phyloP scores from a whole-genome alignment of 2,329 filamentous ascomycete species.

The Fusarium floridanum region DNA sequence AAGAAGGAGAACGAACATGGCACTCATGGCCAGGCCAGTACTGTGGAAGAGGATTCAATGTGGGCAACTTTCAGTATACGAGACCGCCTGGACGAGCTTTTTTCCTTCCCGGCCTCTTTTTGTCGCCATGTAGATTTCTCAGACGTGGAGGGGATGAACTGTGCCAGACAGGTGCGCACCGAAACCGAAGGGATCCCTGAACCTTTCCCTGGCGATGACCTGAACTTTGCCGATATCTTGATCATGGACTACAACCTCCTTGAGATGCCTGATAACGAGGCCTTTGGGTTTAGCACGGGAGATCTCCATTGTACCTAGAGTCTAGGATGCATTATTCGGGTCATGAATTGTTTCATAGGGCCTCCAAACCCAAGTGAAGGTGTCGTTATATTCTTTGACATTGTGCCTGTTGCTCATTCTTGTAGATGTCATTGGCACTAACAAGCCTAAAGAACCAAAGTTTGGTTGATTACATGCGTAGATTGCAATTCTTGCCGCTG shows the following conservation, averaged over 20 bases:
- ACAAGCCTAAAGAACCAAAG: not conserved
- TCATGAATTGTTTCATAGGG: not conserved
- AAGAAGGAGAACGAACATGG: not conserved
- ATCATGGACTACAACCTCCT: not conserved
- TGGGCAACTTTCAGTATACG: not conserved
- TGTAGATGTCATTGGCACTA: not conserved
- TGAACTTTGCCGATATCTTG: not conserved
- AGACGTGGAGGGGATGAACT: not conserved
- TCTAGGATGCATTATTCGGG: not conserved
- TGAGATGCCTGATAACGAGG: not conserved
- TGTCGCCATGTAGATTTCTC: constrained; percentile 2
- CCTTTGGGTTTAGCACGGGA: not conserved
- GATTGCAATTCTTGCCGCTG: not conserved
- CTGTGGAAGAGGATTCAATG: not conserved
- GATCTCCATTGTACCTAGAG: not conserved
- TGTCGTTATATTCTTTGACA: not conserved
- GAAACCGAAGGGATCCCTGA: not conserved
- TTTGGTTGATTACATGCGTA: not conserved
- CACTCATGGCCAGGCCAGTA: not conserved
- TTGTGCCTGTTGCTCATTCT: not conserved
- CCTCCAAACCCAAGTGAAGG: not conserved
- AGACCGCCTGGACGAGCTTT: not conserved
- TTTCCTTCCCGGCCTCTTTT: constrained; percentile 10
- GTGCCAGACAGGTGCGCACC: not conserved
- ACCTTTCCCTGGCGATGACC: not conserved